These are phyloP conservation scores for Xylariales sp. DNA, from an alignment of 2,329 filamentous ascomycete species.

Conservation along the genomic window DNA sequence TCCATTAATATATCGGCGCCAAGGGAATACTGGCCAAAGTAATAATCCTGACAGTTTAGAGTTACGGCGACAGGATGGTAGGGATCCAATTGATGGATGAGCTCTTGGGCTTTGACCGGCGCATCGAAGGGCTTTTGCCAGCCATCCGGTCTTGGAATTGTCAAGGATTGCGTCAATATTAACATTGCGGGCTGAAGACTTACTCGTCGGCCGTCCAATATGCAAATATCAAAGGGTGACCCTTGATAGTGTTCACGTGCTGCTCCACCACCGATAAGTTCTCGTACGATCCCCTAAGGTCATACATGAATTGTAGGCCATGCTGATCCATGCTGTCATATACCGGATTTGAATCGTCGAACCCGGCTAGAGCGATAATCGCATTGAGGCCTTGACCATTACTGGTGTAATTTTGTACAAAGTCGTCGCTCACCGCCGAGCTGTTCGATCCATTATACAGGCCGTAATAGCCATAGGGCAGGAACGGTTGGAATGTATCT, in stretches of 20 bases:
- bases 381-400: slow-evolving; percentile 39
- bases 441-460: slow-evolving; percentile 34
- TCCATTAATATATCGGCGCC: slow-evolving; percentile 56
- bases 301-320: slow-evolving; percentile 39
- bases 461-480: slow-evolving; percentile 42
- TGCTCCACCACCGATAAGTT: slow-evolving; percentile 35
- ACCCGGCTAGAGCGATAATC: slow-evolving; percentile 38
- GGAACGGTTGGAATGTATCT: slow-evolving; percentile 32
- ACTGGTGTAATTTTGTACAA: slow-evolving; percentile 29
- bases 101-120: slow-evolving; percentile 35
- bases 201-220: slow-evolving; percentile 47
- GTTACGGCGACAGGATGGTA: slow-evolving; percentile 58
- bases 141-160: slow-evolving; percentile 26
- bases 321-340: slow-evolving; percentile 33
- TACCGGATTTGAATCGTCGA: slow-evolving; percentile 25
- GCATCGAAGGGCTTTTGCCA: slow-evolving; percentile 48
- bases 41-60: slow-evolving; percentile 59
- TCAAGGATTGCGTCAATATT: no score
- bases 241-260: slow-evolving; percentile 35
- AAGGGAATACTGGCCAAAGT: slow-evolving; percentile 49
- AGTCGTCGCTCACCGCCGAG: slow-evolving; percentile 21
- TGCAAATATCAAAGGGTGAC: slow-evolving; percentile 35
- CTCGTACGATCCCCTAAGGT: slow-evolving; percentile 38
- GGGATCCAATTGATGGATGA: slow-evolving; percentile 47
- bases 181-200: slow-evolving; percentile 26